Conservation (phyloP, 2,329 filamentous ascomycete genomes). For the Cordyceps fumosorosea region DNA sequence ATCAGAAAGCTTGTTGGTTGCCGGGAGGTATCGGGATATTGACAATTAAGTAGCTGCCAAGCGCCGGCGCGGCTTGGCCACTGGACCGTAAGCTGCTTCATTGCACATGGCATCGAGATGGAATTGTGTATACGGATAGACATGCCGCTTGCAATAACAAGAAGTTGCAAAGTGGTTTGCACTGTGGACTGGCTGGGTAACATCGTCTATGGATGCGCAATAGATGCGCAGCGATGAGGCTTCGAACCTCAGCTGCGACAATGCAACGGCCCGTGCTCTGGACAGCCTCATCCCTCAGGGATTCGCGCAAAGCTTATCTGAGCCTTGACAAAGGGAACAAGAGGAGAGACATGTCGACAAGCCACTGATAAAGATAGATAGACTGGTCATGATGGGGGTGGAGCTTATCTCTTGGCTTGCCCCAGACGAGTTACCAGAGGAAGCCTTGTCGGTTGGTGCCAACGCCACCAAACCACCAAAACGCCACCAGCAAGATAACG, state of each 20-base stretch:
- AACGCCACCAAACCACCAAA: slow-evolving; percentile 8
- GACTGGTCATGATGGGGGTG: neutral
- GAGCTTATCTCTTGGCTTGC: slow-evolving; percentile 13
- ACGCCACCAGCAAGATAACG: slow-evolving; percentile 12
- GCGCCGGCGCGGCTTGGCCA: neutral
- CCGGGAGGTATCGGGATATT: neutral
- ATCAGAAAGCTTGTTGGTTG: slow-evolving; percentile 6
- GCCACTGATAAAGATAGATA: neutral
- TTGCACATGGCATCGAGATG: neutral
- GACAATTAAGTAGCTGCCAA: neutral
- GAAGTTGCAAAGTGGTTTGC: neutral
- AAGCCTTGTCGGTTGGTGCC: neutral
- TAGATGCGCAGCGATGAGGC: neutral
- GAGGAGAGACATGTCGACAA: neutral
- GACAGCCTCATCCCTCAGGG: neutral
- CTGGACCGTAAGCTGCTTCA: neutral
- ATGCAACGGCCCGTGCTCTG: neutral
- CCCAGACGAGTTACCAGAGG: neutral
- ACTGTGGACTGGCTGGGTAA: neutral
- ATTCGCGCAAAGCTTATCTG: slow-evolving; percentile 3
- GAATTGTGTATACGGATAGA: neutral
- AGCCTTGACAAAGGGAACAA: neutral
- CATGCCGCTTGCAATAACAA: neutral
- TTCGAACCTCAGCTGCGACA: neutral
- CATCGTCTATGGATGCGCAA: neutral